Base-by-base conservation (phyloP, 805 yeast species). In the Cyberlindnera petersonii region DNA sequence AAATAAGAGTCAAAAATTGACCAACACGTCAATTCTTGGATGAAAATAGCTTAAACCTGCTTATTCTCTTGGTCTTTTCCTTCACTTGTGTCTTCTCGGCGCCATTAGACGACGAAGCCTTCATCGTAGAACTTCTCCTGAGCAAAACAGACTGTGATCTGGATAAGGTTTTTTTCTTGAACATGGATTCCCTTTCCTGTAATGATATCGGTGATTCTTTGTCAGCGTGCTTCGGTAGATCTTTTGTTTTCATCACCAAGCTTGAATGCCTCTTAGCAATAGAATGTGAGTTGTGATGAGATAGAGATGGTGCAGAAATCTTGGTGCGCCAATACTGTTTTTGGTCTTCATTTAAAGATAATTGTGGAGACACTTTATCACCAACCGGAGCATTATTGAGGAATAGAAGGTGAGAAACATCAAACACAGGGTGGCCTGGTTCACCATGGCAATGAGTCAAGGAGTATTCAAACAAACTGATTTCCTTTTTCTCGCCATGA, bases 311-410 rank as follows among this genome's bases (percentile, higher is more conserved):
- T 3, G 42, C 16, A 21, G 35, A 27, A 18, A 67, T 56, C 44
- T 68, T 71, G 6, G 56, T 43, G 24, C 64, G 64, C 86, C 86
- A 81, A 52, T 75, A 82, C 5, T 52, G 52, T 14, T 54, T 49
- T n/a, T 84, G 86, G 5, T 61, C 66, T 1, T 61, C 60, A 7
- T 72, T 58, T 28, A 75, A 58, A 1, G 66, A 66, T 9, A 71
- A 46, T 6, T 60, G 63, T 13, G 58, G 49, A 10, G 56, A 43
- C 8, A 66, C 55, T 11, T 46, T 50, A 2, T 53, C 54, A 7
- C 75, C 77, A 8, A 72, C 62, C 9, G 66, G 62, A 23, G 75
- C 65, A 8, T 84, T 85, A 55, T 79, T 81, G 33, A 77, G 60
- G 1, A 77, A 43, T 10, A 83, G 53, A 11, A 79, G 62, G 50